Evolutionary conservation across 2,329 filamentous ascomycete genomes (phyloP).

Genomic region (Biscogniauxia mediterranea): DNA sequence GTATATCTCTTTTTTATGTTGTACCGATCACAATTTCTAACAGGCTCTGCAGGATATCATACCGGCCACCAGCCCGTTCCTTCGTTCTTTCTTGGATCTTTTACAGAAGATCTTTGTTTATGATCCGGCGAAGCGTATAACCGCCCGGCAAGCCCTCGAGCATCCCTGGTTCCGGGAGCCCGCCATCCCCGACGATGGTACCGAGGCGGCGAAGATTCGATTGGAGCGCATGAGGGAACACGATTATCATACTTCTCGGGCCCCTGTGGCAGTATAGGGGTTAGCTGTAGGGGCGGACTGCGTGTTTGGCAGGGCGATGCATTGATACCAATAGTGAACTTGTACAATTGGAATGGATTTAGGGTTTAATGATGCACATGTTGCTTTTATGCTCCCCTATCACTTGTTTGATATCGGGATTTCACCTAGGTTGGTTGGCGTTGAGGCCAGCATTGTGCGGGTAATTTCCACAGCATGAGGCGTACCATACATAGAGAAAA

Average conservation of each 20-base stretch:
- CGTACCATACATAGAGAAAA: conserved; percentile 29
- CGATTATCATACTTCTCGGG: conserved; percentile 31
- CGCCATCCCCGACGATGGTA: conserved; percentile 63
- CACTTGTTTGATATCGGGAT: conserved; percentile 19
- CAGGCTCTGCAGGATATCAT: conserved; percentile 58
- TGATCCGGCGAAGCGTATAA: conserved; percentile 63
- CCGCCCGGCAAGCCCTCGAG: conserved; percentile 63
- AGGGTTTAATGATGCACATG: conserved; percentile 24
- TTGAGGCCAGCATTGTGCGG: conserved; percentile 27
- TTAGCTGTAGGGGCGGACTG: not conserved
- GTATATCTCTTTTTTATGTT: conserved; percentile 24
- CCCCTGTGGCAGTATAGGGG: conserved; percentile 19
- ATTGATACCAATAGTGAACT: conserved; percentile 19
- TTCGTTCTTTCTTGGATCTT: conserved; percentile 62
- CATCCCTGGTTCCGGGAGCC: conserved; percentile 68
- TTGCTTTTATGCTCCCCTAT: conserved; percentile 21
- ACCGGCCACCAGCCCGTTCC: conserved; percentile 56
- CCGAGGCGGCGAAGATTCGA: conserved; percentile 64
- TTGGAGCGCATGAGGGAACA: conserved; percentile 49
- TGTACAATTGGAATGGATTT: conserved; percentile 26
- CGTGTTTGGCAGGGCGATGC: conserved; percentile 12
- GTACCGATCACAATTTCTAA: conserved; percentile 15
- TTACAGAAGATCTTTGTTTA: conserved; percentile 67
- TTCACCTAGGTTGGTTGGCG: conserved; percentile 18
- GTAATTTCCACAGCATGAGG: conserved; percentile 26